Conservation (phyloP, 2,329 filamentous ascomycete genomes). For the Cadophora luteo-olivacea region DNA sequence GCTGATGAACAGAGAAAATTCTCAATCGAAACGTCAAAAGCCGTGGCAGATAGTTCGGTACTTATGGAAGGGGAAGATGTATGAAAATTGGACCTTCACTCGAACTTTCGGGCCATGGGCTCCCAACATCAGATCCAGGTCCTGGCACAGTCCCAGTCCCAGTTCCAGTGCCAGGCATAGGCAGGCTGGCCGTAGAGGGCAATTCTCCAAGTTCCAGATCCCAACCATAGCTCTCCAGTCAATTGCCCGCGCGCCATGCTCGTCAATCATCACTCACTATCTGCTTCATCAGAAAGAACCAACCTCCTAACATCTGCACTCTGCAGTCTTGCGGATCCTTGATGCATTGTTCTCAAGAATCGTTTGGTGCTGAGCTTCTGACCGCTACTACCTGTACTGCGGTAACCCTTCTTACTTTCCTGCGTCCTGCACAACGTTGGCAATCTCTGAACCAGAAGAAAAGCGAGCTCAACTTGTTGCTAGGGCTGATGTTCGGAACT, state of each 20-base stretch:
- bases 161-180: no score
- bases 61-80: conserved; percentile 24
- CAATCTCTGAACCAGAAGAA: conserved; percentile 6
- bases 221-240: background rate
- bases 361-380: conserved; percentile 17
- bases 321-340: conserved; percentile 26
- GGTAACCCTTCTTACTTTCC: conserved; percentile 10
- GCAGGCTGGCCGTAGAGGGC: background rate
- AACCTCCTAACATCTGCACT: conserved; percentile 10
- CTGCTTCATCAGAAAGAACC: background rate
- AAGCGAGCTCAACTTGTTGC: background rate
- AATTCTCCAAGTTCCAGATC: conserved; percentile 1
- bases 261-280: background rate
- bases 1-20: conserved; percentile 20
- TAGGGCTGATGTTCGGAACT: background rate
- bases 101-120: conserved; percentile 22
- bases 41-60: conserved; percentile 21
- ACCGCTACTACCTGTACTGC: conserved; percentile 26
- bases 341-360: conserved; percentile 13
- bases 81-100: conserved; percentile 25
- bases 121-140: conserved; percentile 23
- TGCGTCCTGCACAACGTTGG: conserved; percentile 11
- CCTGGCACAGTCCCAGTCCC: conserved; percentile 3
- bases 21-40: conserved; percentile 16
- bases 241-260: background rate